These are phyloP conservation scores for Phlyctochytrium arcticum DNA, from an alignment of 192 early-diverging fungal species.

Conservation along the genomic window DNA sequence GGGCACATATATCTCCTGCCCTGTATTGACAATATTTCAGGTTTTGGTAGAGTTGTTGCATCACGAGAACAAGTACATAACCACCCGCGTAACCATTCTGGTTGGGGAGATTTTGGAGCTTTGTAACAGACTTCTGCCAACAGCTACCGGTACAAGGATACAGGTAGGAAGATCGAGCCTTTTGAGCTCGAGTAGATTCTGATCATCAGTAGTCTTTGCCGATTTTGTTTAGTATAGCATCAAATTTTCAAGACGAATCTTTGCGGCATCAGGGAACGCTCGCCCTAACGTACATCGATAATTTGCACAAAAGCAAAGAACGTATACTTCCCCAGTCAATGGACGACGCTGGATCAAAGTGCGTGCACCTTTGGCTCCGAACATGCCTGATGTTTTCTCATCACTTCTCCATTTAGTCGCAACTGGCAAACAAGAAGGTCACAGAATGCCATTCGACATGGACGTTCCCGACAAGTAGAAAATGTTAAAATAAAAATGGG, in stretches of 20 bases:
- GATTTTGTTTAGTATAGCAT: constrained; percentile 66
- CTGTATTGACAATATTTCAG: constrained; percentile 26
- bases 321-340: constrained; percentile 13
- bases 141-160: constrained; percentile 39
- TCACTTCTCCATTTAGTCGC: not conserved
- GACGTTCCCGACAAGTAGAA: constrained; percentile 20
- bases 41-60: constrained; percentile 69
- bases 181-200: constrained; percentile 11
- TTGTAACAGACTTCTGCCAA: constrained; percentile 62
- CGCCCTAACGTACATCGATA: constrained; percentile 72
- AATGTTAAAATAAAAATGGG: constrained; percentile 19
- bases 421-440: constrained; percentile 29
- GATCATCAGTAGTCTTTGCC: constrained; percentile 56
- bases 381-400: not conserved
- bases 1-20: not conserved
- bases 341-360: not conserved
- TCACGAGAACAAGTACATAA: constrained; percentile 53
- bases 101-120: constrained; percentile 74
- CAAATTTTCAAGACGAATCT: constrained; percentile 70
- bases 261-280: constrained; percentile 70
- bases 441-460: not conserved
- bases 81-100: constrained; percentile 63
- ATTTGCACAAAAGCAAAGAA: constrained; percentile 43
- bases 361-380: constrained; percentile 21
- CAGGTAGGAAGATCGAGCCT: no score